Percentiles rank a stretch among this genome's conserved stretches.
Evolutionary conservation across 352 stramenopile species (phyloP).

Genomic region (Pythium volutum): DNA sequence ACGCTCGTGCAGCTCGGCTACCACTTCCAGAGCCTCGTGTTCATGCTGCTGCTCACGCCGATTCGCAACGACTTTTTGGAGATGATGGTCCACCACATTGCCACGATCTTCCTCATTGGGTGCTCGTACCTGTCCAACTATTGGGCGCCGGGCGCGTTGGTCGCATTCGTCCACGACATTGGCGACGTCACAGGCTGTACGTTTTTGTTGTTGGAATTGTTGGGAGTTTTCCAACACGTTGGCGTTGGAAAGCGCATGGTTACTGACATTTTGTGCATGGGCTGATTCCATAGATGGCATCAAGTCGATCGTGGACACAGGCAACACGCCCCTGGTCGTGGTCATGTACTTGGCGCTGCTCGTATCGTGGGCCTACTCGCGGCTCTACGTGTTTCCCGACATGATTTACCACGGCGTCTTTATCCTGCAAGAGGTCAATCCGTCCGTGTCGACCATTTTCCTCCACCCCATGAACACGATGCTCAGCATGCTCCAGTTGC

Average conservation of each 20-base stretch:
- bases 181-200: slow-evolving; percentile 53
- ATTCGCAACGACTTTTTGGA: slow-evolving; percentile 63
- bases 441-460: slow-evolving; percentile 30
- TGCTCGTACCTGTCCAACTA: slow-evolving; percentile 57
- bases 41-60: slow-evolving; percentile 53
- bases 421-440: slow-evolving; percentile 27
- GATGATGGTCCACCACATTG: slow-evolving; percentile 56
- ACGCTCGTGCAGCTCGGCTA: slow-evolving; percentile 56
- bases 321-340: slow-evolving; percentile 31
- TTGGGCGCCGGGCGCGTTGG: slow-evolving; percentile 38
- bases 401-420: slow-evolving; percentile 36
- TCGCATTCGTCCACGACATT: slow-evolving; percentile 55
- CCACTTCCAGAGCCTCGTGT: slow-evolving; percentile 51
- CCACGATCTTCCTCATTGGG: slow-evolving; percentile 57
- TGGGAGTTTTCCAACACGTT: background rate
- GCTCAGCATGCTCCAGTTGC: slow-evolving; percentile 37
- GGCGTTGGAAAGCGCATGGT: background rate
- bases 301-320: slow-evolving; percentile 62
- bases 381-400: slow-evolving; percentile 37
- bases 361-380: slow-evolving; percentile 37
- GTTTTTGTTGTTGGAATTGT: background rate
- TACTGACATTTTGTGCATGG: background rate
- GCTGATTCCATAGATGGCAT: slow-evolving; percentile 38
- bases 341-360: slow-evolving; percentile 36
- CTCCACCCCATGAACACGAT: slow-evolving; percentile 35